Percentiles rank a stretch among this genome's conserved stretches.
Conservation (phyloP, 208 protist species). For the Plasmodiophora brassicae region DNA sequence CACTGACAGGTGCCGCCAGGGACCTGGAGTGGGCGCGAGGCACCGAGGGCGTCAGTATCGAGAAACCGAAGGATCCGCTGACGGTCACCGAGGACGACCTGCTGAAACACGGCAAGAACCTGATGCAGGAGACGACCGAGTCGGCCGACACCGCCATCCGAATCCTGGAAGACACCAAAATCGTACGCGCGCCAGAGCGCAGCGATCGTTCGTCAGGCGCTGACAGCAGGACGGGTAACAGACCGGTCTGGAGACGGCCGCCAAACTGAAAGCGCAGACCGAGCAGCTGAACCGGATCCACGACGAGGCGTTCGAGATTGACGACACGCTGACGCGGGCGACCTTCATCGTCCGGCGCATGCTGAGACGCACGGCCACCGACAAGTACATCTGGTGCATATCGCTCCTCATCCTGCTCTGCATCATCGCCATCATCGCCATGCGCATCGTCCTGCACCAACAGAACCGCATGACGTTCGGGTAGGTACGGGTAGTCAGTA, state of each 20-base stretch:
- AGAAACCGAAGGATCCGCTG: not conserved
- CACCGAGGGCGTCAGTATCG: not conserved
- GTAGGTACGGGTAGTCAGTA: too few species aligned
- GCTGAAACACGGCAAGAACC: not conserved
- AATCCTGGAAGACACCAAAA: not conserved
- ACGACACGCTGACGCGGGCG: constrained; percentile 22
- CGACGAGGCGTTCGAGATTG: constrained; percentile 19
- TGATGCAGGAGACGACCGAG: constrained; percentile 7
- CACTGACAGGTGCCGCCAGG: not conserved
- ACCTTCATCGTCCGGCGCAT: constrained; percentile 3
- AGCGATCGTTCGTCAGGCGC: not conserved
- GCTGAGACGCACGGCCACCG: constrained; percentile 3
- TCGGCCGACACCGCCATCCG: constrained; percentile 16
- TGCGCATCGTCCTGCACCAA: too few species aligned
- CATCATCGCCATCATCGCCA: constrained; percentile 20
- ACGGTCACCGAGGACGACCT: not conserved
- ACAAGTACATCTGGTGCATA: constrained; percentile 33
- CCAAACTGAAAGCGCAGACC: constrained; percentile 20
- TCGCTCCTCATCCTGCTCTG: not conserved
- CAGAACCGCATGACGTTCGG: too few species aligned
- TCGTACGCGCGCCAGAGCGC: too few species aligned
- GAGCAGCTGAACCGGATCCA: constrained; percentile 27
- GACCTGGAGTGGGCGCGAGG: not conserved
- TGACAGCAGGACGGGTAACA: not conserved
- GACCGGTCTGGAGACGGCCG: not conserved